Base-by-base conservation (phyloP, 2,329 filamentous ascomycete species). In the Calycina marina region DNA sequence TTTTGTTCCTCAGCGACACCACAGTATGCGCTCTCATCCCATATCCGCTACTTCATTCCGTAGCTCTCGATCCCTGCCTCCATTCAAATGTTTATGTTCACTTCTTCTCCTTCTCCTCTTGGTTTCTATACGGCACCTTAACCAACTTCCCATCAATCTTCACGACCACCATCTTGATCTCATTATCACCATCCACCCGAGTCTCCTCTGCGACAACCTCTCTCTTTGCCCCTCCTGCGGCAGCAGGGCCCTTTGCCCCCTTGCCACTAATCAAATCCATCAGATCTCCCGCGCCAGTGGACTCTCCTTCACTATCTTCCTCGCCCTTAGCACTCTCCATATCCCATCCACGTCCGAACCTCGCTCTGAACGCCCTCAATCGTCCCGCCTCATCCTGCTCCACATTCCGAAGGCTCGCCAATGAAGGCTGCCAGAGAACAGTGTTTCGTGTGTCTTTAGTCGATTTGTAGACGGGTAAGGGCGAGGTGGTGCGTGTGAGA, bases 311-410 rank as follows among this genome's bases (percentile, higher is more conserved):
- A 24, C 38, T 46, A n/a, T n/a, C n/a, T 32, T 54, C 51, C 8
- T 45, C 53, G 16, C 49, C 55, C 22, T 43, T 42, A 13, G 45
- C 44, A 36, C 52, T 58, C 6, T 54, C 60, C 14, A 71, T 63
- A 60, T 98, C 90, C 66, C 82, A 98, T 8, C 73, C 74, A 37
- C 78, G 65, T 15, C 90, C 90, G 62, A 86, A 98, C 36, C 80
- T 70, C 40, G 69, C 69, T 49, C 90, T 69, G 63, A 98, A 98
- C 34, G 82, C 80, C 32, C 77, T 80, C 50, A 98, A 60, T 52
- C 80, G 73, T 12, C 90, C 90, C 3, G 90, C 88, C 67, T 96
- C 90, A 56, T 98, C 90, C 41, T 92, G 75, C 61, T 98, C 90
- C 36, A 94, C 69, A 55, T 90, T 93, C 53, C 77, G 63, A 48